phyloP scores from a whole-genome alignment of 2,329 filamentous ascomycete genomes.

The Sporothrix schenckii region DNA sequence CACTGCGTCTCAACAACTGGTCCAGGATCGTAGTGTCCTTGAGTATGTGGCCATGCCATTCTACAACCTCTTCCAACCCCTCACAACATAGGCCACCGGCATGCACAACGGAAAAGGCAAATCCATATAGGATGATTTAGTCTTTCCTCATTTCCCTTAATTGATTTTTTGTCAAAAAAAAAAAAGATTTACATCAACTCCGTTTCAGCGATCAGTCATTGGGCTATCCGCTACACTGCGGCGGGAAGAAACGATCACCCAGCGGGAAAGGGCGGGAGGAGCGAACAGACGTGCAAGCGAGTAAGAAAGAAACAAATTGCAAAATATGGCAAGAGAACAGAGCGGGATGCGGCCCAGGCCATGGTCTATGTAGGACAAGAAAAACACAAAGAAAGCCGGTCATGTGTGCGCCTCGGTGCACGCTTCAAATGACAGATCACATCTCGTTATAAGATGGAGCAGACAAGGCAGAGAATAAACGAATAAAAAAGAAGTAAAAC shows the following conservation, averaged over 20 bases:
- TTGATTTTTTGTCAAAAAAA: background rate
- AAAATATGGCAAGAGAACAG: background rate
- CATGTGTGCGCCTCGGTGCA: background rate
- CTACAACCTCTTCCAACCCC: background rate
- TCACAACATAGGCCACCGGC: slow-evolving; percentile 10
- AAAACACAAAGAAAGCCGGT: background rate
- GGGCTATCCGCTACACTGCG: background rate
- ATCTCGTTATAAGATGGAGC: slow-evolving; percentile 7
- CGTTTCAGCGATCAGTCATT: background rate
- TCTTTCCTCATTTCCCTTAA: background rate
- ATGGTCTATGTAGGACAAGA: background rate
- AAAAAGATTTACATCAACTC: too few relatives aligned
- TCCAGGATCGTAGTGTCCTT: background rate
- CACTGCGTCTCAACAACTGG: background rate
- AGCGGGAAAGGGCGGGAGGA: slow-evolving; percentile 21
- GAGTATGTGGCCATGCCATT: too few relatives aligned
- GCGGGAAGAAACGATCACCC: background rate
- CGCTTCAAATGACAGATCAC: slow-evolving; percentile 10
- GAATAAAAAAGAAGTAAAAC: background rate
- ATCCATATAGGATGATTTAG: background rate
- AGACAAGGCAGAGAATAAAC: background rate
- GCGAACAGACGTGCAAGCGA: background rate
- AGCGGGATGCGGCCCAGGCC: background rate
- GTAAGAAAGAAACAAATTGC: background rate
- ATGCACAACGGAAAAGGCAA: background rate